Conservation (phyloP, 2,329 filamentous ascomycete genomes). For the Thyridium curvatum region DNA sequence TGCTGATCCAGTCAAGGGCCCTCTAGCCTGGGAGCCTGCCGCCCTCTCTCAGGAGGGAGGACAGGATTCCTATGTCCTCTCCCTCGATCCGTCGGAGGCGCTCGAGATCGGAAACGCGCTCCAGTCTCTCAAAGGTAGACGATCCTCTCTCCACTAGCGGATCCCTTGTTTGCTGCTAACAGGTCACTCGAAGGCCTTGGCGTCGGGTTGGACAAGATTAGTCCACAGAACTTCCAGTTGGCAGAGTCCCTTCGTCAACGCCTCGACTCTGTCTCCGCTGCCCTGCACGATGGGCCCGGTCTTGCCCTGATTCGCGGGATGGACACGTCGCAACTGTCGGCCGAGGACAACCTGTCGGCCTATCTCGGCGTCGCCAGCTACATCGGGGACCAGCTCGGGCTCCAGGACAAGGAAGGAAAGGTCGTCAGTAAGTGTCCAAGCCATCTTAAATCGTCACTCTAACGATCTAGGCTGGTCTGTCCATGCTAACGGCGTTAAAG, state of each 20-base stretch:
- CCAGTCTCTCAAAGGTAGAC: slow-evolving; percentile 7
- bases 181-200: slow-evolving; percentile 15
- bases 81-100: too few species aligned
- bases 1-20: too few species aligned
- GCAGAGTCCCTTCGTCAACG: slow-evolving; percentile 21
- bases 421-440: slow-evolving; percentile 33
- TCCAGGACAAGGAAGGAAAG: slow-evolving; percentile 41
- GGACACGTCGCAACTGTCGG: slow-evolving; percentile 35
- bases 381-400: slow-evolving; percentile 45
- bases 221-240: slow-evolving; percentile 31
- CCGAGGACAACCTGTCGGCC: slow-evolving; percentile 47
- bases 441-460: not conserved
- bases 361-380: slow-evolving; percentile 52
- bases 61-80: too few species aligned
- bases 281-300: slow-evolving; percentile 36
- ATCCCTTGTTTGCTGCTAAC: not conserved
- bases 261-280: slow-evolving; percentile 25
- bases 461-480: too few species aligned
- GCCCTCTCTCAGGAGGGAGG: too few species aligned
- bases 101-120: slow-evolving; percentile 6
- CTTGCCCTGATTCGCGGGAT: slow-evolving; percentile 51
- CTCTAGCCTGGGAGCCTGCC: too few species aligned
- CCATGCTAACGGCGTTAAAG: slow-evolving; percentile 18
- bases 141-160: not conserved
- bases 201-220: slow-evolving; percentile 29